Evolutionary conservation across 208 protist species (phyloP), one percentile per base, ranked within the genome.

Genomic region (Leishmania braziliensis): DNA sequence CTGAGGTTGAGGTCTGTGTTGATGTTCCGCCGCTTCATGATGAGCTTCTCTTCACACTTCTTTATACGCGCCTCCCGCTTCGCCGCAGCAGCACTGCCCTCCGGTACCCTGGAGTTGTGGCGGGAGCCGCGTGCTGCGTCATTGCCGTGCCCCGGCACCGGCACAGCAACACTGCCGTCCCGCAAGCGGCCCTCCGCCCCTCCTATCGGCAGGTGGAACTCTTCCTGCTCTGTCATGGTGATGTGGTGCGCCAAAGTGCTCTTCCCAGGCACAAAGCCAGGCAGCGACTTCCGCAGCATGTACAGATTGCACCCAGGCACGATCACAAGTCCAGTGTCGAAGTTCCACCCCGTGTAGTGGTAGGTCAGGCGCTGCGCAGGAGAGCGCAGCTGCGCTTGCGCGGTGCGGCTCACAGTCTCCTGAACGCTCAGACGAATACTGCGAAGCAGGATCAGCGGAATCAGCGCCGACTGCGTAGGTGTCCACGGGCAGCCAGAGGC

Each of bases 301-400:
- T 29, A 39, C 46, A 77, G 46, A 1, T 29, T 77, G 53, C 73
- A 77, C 29, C 73, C 73, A 3, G 73, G 73, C 29, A 77, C 14
- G 12, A 56, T 39, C 18, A 63, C n/a, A 5, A 77, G 54, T 2
- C 12, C 54, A 12, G 5, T 39, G 0, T 29, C 5, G n/a, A 56
- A 65, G 18, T 39, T 51, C 73, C 73, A 77, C 29, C 9, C 12
- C 1, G 29, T 43, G 54, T 77, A 77, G 53, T 77, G 36, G 29
- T 33, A 77, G 18, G 1, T 77, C 48, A 77, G 0, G 9, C 74
- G 74, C 74, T 78, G 56, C 10, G 74, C 74, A 14, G 74, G 74
- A 2, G 74, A 69, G n/a, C 29, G 74, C 8, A 78, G n/a, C 39
- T 68, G 74, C 43, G 39, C 56, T 23, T 75, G 71, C 23, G 51